Evolutionary conservation across 345 rosid genomes (phyloP).

Genomic region (Populus tremula): DNA sequence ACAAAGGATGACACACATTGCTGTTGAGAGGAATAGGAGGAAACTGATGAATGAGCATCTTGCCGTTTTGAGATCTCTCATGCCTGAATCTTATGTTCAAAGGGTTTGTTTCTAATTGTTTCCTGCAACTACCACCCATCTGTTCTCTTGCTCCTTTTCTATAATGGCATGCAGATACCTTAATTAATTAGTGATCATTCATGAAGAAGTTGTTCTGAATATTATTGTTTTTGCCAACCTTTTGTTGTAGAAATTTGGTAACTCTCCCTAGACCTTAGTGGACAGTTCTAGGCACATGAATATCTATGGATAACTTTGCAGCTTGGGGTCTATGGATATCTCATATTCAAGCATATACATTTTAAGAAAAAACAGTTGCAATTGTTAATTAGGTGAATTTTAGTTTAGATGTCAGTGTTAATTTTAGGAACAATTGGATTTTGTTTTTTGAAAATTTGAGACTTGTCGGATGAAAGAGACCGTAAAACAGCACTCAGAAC

Average conservation of each 20-base stretch:
- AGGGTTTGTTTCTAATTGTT: slow-evolving; percentile 42
- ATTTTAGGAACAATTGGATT: background rate
- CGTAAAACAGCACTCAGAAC: slow-evolving; percentile 3
- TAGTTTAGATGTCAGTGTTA: background rate
- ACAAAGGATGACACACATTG: slow-evolving; percentile 89
- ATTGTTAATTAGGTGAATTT: background rate
- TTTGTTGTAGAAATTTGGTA: background rate
- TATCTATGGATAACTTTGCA: background rate
- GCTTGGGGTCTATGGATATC: background rate
- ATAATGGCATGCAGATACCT: background rate
- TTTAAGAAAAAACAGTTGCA: background rate
- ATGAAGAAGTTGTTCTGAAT: background rate
- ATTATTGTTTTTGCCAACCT: background rate
- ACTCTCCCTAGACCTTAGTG: background rate
- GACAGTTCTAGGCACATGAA: background rate
- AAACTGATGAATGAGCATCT: slow-evolving; percentile 89
- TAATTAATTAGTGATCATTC: background rate
- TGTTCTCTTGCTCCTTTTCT: background rate
- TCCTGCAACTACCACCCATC: background rate
- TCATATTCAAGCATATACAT: background rate
- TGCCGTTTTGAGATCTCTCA: slow-evolving; percentile 69
- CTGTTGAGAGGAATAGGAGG: slow-evolving; percentile 84
- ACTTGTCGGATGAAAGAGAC: background rate
- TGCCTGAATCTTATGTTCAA: slow-evolving; percentile 81
- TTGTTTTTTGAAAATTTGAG: background rate